Base-by-base conservation (phyloP, 371 early-diverging fungal species). In the Umbelopsis sp. region DNA sequence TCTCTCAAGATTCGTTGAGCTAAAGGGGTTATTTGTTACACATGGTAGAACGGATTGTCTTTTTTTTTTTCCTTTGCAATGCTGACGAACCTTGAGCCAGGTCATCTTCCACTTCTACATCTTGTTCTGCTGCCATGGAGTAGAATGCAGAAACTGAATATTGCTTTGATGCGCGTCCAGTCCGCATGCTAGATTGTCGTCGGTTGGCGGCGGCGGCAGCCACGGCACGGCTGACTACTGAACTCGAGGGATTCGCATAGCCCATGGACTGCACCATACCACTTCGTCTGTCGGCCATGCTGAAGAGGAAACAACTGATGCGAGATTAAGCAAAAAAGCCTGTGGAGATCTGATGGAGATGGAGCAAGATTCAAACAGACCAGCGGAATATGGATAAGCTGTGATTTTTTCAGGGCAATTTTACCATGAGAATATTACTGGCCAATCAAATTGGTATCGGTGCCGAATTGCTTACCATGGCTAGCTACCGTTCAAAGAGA, bases 61-160 rank as follows among this genome's bases (percentile, higher is more conserved):
- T 22, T 22, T 22, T 22, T 22, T 22, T 22, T 37, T 8, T 16
- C 29, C 8, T 32, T 10, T 52, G 11, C 0, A 35, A 18, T 29
- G 35, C 14, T 18, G 29, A 57, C 57, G 22, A 64, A 82, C 82
- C 80, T 82, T 73, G 68, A 38, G 96, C 93, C 41, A 97, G 88
- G 69, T 96, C 97, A 79, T 97, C 97, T 73, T 95, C 93, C 14
- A 97, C 94, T 74, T 95, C 96, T 20, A 89, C 89, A 74, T 96
- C 97, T 75, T 95, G 93, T 76, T 95, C 96, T 35, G 96, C 94
- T 44, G 94, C 96, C 88, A 96, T 95, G 5, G 97, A 97, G 73
- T 94, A 96, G 46, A 95, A 86, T 35, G 93, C 95, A 24, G 89
- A 91, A 2, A 95, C 91, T 0, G 96, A 96, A 79, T 94, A 94